These are phyloP conservation scores for Benincasa hispida DNA, from an alignment of 306 rosid genomes.

Conservation along the genomic window DNA sequence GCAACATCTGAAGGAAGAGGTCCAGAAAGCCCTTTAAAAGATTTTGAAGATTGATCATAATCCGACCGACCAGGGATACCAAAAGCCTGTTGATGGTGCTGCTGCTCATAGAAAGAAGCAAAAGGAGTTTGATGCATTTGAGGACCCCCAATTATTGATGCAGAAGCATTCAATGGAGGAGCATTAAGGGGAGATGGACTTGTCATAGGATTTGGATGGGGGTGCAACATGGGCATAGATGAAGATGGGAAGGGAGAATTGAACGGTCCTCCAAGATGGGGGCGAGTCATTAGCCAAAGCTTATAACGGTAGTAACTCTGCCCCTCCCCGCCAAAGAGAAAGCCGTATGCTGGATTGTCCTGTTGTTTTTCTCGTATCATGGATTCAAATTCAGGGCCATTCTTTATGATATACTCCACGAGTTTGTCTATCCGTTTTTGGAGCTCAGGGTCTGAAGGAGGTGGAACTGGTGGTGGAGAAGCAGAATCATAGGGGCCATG, in stretches of 20 bases:
- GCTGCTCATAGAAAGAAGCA: conserved; percentile 16
- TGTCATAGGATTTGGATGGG: conserved; percentile 71
- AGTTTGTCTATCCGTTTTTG: conserved; percentile 87
- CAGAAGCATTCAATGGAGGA: conserved; percentile 47
- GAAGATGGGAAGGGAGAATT: conserved; percentile 49
- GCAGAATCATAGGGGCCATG: conserved; percentile 36
- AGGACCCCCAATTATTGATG: conserved; percentile 38
- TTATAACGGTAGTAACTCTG: conserved; percentile 68
- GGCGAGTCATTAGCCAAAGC: conserved; percentile 62
- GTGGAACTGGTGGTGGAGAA: conserved; percentile 54
- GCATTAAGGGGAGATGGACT: conserved; percentile 46
- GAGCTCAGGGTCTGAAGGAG: conserved; percentile 85
- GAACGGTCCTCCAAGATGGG: conserved; percentile 57
- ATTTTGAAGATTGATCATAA: conserved; percentile 62
- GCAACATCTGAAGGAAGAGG: conserved; percentile 90
- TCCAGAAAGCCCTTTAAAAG: conserved; percentile 69
- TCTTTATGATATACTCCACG: conserved; percentile 77
- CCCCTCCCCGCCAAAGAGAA: conserved; percentile 96
- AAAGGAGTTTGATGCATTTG: conserved; percentile 45
- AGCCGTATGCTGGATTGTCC: conserved; percentile 82
- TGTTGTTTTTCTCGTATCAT: conserved; percentile 91
- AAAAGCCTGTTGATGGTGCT: conserved; percentile 60
- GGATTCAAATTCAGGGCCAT: conserved; percentile 92
- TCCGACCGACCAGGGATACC: conserved; percentile 65
- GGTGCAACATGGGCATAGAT: conserved; percentile 57